Conservation (phyloP, 1,284 basidiomycete genomes). For the Thelephora terrestris region DNA sequence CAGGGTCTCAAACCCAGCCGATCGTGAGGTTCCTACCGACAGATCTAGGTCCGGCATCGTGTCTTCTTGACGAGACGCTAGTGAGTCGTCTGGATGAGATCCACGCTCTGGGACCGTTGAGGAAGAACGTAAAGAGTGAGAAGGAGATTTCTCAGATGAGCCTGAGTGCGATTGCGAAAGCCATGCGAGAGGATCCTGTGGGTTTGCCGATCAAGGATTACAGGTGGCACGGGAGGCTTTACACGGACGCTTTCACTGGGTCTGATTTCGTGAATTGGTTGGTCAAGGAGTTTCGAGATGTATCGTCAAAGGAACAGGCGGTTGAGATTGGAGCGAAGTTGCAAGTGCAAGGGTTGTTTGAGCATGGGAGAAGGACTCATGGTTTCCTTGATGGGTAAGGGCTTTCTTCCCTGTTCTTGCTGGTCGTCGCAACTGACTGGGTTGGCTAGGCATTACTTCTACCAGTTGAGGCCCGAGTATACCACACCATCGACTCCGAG, state of each 20-base stretch:
- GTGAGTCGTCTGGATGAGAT: slow-evolving; percentile 74
- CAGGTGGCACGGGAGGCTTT: slow-evolving; percentile 61
- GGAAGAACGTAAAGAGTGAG: slow-evolving; percentile 71
- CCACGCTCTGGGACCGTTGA: slow-evolving; percentile 60
- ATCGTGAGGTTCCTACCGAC: slow-evolving; percentile 70
- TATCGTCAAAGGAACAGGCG: slow-evolving; percentile 69
- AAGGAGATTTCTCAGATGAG: slow-evolving; percentile 58
- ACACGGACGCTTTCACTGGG: slow-evolving; percentile 77
- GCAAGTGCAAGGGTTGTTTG: slow-evolving; percentile 71
- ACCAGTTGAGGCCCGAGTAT: slow-evolving; percentile 72
- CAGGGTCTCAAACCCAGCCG: slow-evolving; percentile 29
- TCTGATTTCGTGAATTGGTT: slow-evolving; percentile 84
- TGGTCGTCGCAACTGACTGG: slow-evolving; percentile 2
- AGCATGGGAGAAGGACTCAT: slow-evolving; percentile 71
- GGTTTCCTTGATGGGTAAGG: slow-evolving; percentile 77
- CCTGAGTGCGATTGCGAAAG: slow-evolving; percentile 53
- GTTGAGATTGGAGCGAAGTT: slow-evolving; percentile 71
- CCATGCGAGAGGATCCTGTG: slow-evolving; percentile 65
- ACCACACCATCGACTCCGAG: slow-evolving; percentile 57
- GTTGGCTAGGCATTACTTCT: slow-evolving; percentile 67
- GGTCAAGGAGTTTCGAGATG: slow-evolving; percentile 75
- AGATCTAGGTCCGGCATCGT: slow-evolving; percentile 71
- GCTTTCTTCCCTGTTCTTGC: slow-evolving; percentile 1
- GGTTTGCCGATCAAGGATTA: slow-evolving; percentile 69
- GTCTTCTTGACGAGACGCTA: slow-evolving; percentile 66